Evolutionary conservation across 768 basidiomycete genomes (phyloP).

Genomic region (Tephrocybe sp.): DNA sequence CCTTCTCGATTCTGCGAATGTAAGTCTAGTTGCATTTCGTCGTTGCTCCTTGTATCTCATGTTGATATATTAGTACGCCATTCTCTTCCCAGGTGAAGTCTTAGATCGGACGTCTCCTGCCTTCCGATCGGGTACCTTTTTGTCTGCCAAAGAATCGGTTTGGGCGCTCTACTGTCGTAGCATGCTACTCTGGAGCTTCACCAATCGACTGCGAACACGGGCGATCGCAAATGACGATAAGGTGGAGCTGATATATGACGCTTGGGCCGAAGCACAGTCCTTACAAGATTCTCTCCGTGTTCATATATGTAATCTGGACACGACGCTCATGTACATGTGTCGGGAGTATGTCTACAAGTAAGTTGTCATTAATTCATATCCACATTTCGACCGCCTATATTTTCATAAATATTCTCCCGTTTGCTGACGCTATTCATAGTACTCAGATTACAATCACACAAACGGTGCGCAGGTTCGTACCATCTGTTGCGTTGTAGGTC

Average conservation of each 20-base stretch:
- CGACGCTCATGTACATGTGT: conserved; percentile 60
- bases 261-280: conserved; percentile 62
- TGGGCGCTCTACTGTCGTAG: conserved; percentile 83
- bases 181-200: conserved; percentile 80
- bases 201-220: conserved; percentile 47
- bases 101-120: conserved; percentile 45
- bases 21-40: conserved; percentile 33
- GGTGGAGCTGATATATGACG: conserved; percentile 56
- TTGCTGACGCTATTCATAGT: conserved; percentile 34
- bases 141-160: conserved; percentile 70
- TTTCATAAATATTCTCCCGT: too few species aligned
- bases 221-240: conserved; percentile 46
- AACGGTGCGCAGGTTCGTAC: conserved; percentile 59
- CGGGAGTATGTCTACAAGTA: conserved; percentile 77
- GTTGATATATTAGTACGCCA: conserved; percentile 43
- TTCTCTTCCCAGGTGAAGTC: conserved; percentile 76
- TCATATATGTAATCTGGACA: conserved; percentile 72
- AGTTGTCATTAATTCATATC: conserved; percentile 23
- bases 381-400: conserved; percentile 10
- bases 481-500: conserved; percentile 17
- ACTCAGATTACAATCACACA: conserved; percentile 64
- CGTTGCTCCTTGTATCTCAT: conserved; percentile 5
- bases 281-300: conserved; percentile 66
- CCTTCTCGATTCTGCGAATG: conserved; percentile 65
- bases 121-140: conserved; percentile 38